These are phyloP conservation scores for Amanita brunnescens DNA, from an alignment of 768 basidiomycete species.

Conservation along the genomic window DNA sequence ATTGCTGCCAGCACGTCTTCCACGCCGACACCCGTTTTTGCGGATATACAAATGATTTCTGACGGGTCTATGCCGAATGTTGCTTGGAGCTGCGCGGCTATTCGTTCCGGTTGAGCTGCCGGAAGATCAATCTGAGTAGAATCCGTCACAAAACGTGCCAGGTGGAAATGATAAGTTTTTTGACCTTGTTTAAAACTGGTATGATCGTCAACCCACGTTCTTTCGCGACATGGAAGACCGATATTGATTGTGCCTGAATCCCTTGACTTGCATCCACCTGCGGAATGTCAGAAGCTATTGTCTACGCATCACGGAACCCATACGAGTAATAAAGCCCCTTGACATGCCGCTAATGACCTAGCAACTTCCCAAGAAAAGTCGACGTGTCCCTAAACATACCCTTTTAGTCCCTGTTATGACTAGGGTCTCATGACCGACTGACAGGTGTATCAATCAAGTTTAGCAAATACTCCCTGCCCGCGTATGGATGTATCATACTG, in stretches of 20 bases:
- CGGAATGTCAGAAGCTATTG: background rate
- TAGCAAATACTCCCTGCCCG: conserved; percentile 58
- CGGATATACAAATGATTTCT: conserved; percentile 76
- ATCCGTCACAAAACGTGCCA: background rate
- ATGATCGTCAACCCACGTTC: conserved; percentile 78
- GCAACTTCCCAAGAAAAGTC: conserved; percentile 98
- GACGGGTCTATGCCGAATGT: conserved; percentile 73
- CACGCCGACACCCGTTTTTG: conserved; percentile 87
- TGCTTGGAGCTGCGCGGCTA: conserved; percentile 72
- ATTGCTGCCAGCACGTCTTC: conserved; percentile 72
- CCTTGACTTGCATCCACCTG: conserved; percentile 97
- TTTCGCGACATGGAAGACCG: conserved; percentile 83
- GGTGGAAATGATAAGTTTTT: conserved; percentile 4
- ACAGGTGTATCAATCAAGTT: conserved; percentile 97
- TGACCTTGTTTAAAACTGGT: conserved; percentile 88
- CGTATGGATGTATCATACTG: conserved; percentile 70
- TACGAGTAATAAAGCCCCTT: conserved; percentile 73
- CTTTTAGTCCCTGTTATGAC: background rate
- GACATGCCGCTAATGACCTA: conserved; percentile 84
- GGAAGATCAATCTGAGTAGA: conserved; percentile 77
- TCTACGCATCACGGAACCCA: conserved; percentile 7
- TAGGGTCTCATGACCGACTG: conserved; percentile 24
- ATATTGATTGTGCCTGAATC: conserved; percentile 95
- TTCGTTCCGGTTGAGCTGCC: conserved; percentile 74
- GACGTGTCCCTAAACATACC: conserved; percentile 68